A percentile compares a stretch with the other conserved stretches of the same genome.
Conservation (phyloP, 495 filamentous ascomycete genomes). For the Penicillium silybi region DNA sequence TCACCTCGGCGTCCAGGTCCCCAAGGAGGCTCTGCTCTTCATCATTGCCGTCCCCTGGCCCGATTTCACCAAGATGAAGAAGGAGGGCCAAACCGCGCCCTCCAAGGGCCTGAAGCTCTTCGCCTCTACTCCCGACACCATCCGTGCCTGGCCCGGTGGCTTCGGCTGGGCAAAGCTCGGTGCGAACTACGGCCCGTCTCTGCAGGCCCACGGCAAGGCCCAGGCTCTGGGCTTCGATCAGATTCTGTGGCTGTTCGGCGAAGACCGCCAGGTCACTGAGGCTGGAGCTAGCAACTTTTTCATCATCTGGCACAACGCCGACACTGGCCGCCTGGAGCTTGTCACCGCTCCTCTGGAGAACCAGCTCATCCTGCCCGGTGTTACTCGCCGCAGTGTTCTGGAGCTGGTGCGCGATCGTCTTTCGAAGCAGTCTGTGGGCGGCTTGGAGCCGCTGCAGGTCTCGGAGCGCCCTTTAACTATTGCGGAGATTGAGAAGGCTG, state of each 20-base stretch:
- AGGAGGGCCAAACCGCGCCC: constrained; percentile 17
- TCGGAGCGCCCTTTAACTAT: constrained; percentile 81
- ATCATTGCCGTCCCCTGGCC: constrained; percentile 77
- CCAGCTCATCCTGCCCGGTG: constrained; percentile 78
- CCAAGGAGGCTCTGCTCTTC: constrained; percentile 79
- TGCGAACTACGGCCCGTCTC: constrained; percentile 83
- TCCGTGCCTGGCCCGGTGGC: constrained; percentile 89
- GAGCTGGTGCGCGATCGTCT: constrained; percentile 66
- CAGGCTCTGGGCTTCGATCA: constrained; percentile 70
- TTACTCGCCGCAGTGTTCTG: constrained; percentile 74
- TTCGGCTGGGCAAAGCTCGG: constrained; percentile 89
- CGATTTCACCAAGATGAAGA: constrained; percentile 38
- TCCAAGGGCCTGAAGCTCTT: constrained; percentile 67
- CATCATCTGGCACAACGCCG: constrained; percentile 68
- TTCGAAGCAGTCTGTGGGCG: constrained; percentile 25
- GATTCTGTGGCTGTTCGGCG: constrained; percentile 70
- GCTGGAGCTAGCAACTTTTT: constrained; percentile 65
- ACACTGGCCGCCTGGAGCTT: constrained; percentile 63
- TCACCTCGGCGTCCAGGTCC: constrained; percentile 76
- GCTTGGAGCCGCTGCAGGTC: constrained; percentile 60
- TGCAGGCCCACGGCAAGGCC: constrained; percentile 73
- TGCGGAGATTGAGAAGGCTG: constrained; percentile 67
- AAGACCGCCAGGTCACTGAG: neutral
- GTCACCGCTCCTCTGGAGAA: constrained; percentile 79
- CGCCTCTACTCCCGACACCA: constrained; percentile 69